Evolutionary conservation across 257 asterid genomes (phyloP).

Genomic region (Solanum chaucha): DNA sequence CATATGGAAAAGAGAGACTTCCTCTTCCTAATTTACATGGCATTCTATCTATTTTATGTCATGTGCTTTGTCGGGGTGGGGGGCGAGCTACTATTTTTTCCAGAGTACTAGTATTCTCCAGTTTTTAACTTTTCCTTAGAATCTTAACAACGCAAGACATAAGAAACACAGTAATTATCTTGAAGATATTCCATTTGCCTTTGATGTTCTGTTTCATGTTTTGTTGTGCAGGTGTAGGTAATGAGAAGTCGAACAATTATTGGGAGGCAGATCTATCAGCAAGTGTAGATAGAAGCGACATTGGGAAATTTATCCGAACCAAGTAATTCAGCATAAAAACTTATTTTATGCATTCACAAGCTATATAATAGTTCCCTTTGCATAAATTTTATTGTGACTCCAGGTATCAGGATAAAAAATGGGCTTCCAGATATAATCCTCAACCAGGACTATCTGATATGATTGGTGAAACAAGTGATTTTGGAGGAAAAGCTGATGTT

Average conservation of each 20-base stretch:
- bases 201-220: background rate
- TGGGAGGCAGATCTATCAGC: conserved; percentile 72
- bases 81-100: background rate
- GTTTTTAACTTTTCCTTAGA: background rate
- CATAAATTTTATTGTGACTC: background rate
- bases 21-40: background rate
- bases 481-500: conserved; percentile 24
- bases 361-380: background rate
- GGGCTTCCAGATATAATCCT: conserved; percentile 44
- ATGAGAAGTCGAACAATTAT: conserved; percentile 57
- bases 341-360: background rate
- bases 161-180: background rate
- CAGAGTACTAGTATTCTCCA: background rate
- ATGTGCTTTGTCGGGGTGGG: background rate
- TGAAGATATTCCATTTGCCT: background rate
- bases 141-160: background rate
- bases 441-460: conserved; percentile 31
- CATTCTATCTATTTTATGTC: background rate
- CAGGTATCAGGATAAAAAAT: conserved; percentile 68
- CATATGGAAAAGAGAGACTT: background rate
- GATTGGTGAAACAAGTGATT: conserved; percentile 7
- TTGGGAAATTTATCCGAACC: conserved; percentile 46
- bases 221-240: conserved; percentile 52
- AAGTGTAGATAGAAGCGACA: conserved; percentile 39
- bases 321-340: conserved; percentile 35